These are phyloP conservation scores for Theobroma cacao DNA, from an alignment of 345 rosid species.

Conservation along the genomic window DNA sequence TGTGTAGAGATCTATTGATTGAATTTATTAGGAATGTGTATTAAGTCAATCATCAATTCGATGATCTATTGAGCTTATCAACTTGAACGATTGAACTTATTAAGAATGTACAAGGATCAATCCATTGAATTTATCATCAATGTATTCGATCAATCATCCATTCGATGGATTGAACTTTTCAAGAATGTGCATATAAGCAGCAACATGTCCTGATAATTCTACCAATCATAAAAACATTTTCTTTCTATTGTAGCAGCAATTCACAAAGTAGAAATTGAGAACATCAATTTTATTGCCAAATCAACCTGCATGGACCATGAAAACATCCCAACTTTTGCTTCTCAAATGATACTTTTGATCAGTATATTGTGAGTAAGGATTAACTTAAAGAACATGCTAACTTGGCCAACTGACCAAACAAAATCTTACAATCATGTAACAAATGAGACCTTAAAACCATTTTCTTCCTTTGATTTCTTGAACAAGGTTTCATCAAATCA, in stretches of 20 bases:
- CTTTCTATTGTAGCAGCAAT: neutral
- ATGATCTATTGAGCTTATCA: too few relatives aligned
- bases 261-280: neutral
- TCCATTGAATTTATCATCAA: too few relatives aligned
- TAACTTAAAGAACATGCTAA: neutral
- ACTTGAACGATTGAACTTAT: too few relatives aligned
- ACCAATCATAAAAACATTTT: neutral
- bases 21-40: too few relatives aligned
- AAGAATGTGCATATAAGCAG: neutral
- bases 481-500: neutral
- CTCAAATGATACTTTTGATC: neutral
- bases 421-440: neutral
- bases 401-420: neutral
- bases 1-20: too few relatives aligned
- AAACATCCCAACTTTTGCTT: neutral
- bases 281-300: neutral
- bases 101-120: too few relatives aligned
- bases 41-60: too few relatives aligned
- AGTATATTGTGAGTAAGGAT: neutral
- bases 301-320: neutral
- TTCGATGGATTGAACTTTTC: too few relatives aligned
- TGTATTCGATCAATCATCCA: too few relatives aligned
- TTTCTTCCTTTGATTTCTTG: neutral
- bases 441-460: neutral
- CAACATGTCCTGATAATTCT: neutral